Conservation (phyloP, 2,329 filamentous ascomycete species). For the Diaporthe velutina region DNA sequence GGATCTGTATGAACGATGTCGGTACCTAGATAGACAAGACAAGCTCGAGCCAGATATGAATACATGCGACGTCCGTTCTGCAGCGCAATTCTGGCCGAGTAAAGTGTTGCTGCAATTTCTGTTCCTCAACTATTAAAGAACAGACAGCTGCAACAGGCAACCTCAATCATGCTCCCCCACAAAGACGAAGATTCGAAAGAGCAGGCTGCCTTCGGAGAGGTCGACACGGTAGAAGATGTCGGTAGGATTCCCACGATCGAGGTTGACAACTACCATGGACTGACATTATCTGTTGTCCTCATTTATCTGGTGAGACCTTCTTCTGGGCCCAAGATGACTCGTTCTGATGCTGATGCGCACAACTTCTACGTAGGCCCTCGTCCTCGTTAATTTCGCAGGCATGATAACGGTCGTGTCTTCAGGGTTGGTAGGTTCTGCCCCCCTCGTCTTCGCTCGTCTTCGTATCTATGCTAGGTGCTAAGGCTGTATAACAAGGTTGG, state of each 20-base stretch:
- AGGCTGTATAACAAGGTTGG: neutral
- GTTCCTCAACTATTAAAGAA: neutral
- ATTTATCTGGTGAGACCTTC: neutral
- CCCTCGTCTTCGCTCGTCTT: neutral
- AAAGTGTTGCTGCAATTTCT: no score
- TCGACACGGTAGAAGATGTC: neutral
- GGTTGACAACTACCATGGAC: neutral
- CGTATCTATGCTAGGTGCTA: no score
- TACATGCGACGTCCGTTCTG: no score
- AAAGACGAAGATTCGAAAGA: neutral
- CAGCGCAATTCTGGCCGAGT: no score
- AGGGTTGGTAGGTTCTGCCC: neutral
- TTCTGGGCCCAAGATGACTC: no score
- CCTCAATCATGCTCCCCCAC: neutral
- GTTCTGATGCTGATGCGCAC: neutral
- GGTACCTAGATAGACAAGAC: neutral
- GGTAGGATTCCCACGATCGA: neutral
- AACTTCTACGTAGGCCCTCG: neutral
- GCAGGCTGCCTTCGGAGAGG: neutral
- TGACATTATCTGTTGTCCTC: slow-evolving; percentile 3
- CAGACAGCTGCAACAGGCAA: neutral
- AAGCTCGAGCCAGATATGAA: neutral
- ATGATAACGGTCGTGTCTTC: slow-evolving; percentile 10
- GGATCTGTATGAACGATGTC: neutral
- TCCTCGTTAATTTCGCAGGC: slow-evolving; percentile 2